Conservation (phyloP, 805 yeast species). For the Saturnispora dispora region DNA sequence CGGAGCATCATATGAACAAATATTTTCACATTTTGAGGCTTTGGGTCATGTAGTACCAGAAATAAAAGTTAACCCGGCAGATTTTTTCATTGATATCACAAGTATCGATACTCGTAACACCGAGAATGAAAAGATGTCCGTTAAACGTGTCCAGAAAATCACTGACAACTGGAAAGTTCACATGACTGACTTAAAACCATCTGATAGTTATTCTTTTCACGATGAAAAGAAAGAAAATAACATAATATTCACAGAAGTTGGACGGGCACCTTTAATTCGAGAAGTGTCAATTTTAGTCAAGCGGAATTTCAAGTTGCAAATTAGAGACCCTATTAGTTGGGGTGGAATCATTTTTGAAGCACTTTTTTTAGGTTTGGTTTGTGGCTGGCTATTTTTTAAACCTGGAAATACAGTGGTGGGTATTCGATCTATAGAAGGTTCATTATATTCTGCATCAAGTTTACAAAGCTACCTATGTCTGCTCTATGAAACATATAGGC, state of each 20-base stretch:
- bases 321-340: slow-evolving; percentile 45
- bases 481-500: slow-evolving; percentile 49
- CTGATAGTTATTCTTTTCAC: neutral
- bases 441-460: slow-evolving; percentile 44
- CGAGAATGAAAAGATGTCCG: slow-evolving; percentile 29
- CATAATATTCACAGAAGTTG: slow-evolving; percentile 18
- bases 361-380: slow-evolving; percentile 44
- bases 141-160: slow-evolving; percentile 28
- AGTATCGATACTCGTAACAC: slow-evolving; percentile 43
- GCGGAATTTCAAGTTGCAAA: slow-evolving; percentile 38
- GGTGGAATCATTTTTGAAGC: slow-evolving; percentile 34
- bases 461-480: slow-evolving; percentile 47
- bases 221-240: slow-evolving; percentile 1
- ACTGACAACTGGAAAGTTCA: slow-evolving; percentile 30
- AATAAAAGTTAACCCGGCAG: slow-evolving; percentile 48
- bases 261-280: slow-evolving; percentile 33
- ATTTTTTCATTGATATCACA: slow-evolving; percentile 46
- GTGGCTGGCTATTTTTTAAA: slow-evolving; percentile 70
- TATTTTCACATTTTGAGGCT: slow-evolving; percentile 40
- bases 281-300: slow-evolving; percentile 36
- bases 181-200: slow-evolving; percentile 12
- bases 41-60: slow-evolving; percentile 39
- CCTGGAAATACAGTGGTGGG: slow-evolving; percentile 57
- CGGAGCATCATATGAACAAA: slow-evolving; percentile 34
- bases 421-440: slow-evolving; percentile 47